phyloP scores from a whole-genome alignment of 768 basidiomycete genomes.

The Boletales sp. region DNA sequence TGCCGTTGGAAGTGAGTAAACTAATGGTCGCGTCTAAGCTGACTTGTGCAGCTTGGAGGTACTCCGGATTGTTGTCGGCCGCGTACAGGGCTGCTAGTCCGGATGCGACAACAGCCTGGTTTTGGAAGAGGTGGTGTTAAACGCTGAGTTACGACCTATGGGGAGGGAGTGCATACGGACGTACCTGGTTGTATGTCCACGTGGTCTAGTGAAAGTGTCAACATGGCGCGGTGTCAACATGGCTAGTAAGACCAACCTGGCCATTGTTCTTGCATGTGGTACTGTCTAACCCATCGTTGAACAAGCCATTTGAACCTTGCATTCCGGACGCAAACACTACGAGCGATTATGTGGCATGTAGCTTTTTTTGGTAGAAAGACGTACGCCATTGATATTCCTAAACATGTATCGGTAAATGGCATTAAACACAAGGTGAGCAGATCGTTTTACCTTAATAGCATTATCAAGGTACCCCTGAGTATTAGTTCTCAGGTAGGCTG shows the following conservation, averaged over 20 bases:
- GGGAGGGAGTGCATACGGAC: not conserved
- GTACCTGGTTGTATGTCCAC: constrained; percentile 59
- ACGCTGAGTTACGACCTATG: too few species aligned
- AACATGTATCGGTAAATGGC: not conserved
- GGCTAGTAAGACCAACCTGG: constrained; percentile 4
- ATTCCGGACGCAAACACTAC: constrained; percentile 29
- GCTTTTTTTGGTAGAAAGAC: constrained; percentile 1
- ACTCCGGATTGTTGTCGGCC: constrained; percentile 21
- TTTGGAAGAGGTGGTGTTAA: not conserved
- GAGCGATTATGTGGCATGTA: not conserved
- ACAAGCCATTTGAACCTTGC: constrained; percentile 26
- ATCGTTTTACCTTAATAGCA: constrained; percentile 38
- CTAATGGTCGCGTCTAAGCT: constrained; percentile 50
- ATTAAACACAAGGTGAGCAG: not conserved
- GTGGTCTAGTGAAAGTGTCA: constrained; percentile 37
- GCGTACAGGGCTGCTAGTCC: constrained; percentile 45
- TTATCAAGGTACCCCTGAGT: constrained; percentile 44
- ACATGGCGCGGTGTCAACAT: not conserved
- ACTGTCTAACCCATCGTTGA: constrained; percentile 27
- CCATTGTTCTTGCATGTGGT: constrained; percentile 28
- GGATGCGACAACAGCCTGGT: constrained; percentile 52
- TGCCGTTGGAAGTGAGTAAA: constrained; percentile 35
- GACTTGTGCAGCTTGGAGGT: constrained; percentile 45
- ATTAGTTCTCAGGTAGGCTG: constrained; percentile 38
- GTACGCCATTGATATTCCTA: constrained; percentile 30